Conservation (phyloP, 1,284 basidiomycete genomes). For the Moesziomyces antarcticus region DNA sequence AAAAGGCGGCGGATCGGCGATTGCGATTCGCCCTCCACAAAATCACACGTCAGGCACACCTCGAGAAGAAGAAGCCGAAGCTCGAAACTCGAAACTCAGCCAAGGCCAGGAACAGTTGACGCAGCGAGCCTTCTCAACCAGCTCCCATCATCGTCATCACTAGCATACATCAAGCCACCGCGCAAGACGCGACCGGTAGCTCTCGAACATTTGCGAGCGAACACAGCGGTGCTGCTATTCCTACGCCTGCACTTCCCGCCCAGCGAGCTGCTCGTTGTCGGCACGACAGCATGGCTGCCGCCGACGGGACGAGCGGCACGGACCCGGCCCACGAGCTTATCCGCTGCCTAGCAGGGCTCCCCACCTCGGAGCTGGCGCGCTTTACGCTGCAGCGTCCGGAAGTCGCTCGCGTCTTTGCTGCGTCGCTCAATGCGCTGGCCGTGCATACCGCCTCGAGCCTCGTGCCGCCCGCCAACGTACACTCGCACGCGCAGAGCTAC, state of each 20-base stretch:
- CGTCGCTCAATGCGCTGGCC: slow-evolving; percentile 28
- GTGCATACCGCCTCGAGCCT: slow-evolving; percentile 16
- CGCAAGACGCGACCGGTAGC: too few relatives aligned
- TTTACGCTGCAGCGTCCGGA: slow-evolving; percentile 37
- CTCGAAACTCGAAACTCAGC: not conserved
- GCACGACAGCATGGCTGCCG: slow-evolving; percentile 12
- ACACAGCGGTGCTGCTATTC: too few relatives aligned
- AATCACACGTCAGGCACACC: not conserved
- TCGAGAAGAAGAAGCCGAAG: not conserved
- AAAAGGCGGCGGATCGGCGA: not conserved
- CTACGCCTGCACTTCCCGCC: too few relatives aligned
- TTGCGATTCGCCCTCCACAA: not conserved
- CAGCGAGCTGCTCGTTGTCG: too few relatives aligned
- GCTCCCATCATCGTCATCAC: not conserved
- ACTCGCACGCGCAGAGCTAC: slow-evolving; percentile 6
- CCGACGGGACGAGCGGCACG: not conserved
- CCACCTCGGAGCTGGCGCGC: slow-evolving; percentile 27
- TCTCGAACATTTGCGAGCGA: not conserved
- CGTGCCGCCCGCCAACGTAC: not conserved
- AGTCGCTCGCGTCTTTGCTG: slow-evolving; percentile 25
- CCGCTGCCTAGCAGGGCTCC: slow-evolving; percentile 10
- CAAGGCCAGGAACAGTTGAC: too few relatives aligned
- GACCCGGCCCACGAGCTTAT: slow-evolving; percentile 21
- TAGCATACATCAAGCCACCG: too few relatives aligned
- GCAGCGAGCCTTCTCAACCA: not conserved